These are phyloP conservation scores for Candolleomyces eurysporus DNA, from an alignment of 768 basidiomycete species.

Conservation along the genomic window DNA sequence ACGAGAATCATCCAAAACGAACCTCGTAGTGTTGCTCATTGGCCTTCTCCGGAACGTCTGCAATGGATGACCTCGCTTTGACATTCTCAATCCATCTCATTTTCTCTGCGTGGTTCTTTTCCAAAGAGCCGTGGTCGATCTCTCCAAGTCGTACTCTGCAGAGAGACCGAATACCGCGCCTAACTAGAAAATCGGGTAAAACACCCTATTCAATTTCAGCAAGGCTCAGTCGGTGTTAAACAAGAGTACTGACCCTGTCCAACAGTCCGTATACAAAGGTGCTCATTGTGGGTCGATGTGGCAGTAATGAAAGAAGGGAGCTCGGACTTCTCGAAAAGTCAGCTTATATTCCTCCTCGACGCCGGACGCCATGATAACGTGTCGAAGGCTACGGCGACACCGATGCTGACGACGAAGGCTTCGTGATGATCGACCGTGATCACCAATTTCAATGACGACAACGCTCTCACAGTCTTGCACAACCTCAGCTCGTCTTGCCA, in stretches of 20 bases:
- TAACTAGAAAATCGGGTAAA: slow-evolving; percentile 56
- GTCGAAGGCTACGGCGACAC: neutral
- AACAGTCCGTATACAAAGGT: slow-evolving; percentile 28
- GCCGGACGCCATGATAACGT: neutral
- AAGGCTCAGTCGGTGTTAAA: neutral
- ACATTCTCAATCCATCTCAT: slow-evolving; percentile 65
- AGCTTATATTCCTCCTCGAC: neutral
- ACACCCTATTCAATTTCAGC: slow-evolving; percentile 39
- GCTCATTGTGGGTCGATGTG: slow-evolving; percentile 13
- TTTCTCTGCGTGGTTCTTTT: slow-evolving; percentile 61
- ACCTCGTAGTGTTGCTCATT: slow-evolving; percentile 81
- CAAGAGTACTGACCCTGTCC: slow-evolving; percentile 11
- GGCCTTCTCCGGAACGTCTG: slow-evolving; percentile 62
- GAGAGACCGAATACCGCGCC: slow-evolving; percentile 36
- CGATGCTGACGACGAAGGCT: neutral
- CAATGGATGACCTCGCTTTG: slow-evolving; percentile 48
- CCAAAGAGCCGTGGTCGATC: slow-evolving; percentile 58
- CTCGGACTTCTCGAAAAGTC: neutral
- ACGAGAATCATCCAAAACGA: slow-evolving; percentile 10
- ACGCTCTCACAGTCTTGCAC: too few relatives aligned
- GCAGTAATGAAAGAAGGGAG: neutral
- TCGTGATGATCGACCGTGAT: neutral
- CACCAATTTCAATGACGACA: too few relatives aligned
- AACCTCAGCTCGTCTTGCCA: too few relatives aligned
- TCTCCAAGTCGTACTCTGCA: slow-evolving; percentile 54